Evolutionary conservation across 768 basidiomycete genomes (phyloP).

Genomic region (Boletus rubroflammeus): DNA sequence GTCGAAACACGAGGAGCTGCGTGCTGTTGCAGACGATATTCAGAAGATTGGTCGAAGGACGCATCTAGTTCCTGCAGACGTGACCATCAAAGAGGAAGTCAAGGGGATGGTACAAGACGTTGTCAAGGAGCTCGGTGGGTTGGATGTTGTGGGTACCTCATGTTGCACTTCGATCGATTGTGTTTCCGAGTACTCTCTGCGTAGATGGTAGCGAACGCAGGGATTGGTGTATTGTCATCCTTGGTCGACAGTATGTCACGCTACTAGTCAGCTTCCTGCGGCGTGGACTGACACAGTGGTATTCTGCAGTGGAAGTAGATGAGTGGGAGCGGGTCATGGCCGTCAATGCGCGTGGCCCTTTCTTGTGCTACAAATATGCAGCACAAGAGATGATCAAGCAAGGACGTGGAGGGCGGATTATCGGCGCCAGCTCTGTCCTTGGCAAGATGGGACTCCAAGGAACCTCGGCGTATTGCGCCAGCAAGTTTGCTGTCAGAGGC

Average conservation of each 20-base stretch:
- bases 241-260: not conserved
- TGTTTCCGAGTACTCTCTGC: no score
- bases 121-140: slow-evolving; percentile 1
- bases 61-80: slow-evolving; percentile 14
- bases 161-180: no score
- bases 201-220: slow-evolving; percentile 22
- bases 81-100: slow-evolving; percentile 4
- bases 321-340: slow-evolving; percentile 7
- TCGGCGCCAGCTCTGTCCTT: slow-evolving; percentile 34
- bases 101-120: slow-evolving; percentile 2
- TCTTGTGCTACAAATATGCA: slow-evolving; percentile 60
- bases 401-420: slow-evolving; percentile 49
- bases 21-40: slow-evolving; percentile 10
- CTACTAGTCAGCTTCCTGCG: no score
- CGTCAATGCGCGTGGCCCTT: slow-evolving; percentile 52
- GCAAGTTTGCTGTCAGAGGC: slow-evolving; percentile 39
- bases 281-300: not conserved
- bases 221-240: not conserved
- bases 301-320: not conserved
- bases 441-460: not conserved
- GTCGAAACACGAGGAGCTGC: slow-evolving; percentile 11
- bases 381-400: slow-evolving; percentile 55
- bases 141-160: slow-evolving; percentile 4
- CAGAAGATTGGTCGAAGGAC: slow-evolving; percentile 11
- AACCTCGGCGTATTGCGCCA: slow-evolving; percentile 25